These are phyloP conservation scores for Cercis canadensis DNA, from an alignment of 306 rosid species.

Conservation along the genomic window DNA sequence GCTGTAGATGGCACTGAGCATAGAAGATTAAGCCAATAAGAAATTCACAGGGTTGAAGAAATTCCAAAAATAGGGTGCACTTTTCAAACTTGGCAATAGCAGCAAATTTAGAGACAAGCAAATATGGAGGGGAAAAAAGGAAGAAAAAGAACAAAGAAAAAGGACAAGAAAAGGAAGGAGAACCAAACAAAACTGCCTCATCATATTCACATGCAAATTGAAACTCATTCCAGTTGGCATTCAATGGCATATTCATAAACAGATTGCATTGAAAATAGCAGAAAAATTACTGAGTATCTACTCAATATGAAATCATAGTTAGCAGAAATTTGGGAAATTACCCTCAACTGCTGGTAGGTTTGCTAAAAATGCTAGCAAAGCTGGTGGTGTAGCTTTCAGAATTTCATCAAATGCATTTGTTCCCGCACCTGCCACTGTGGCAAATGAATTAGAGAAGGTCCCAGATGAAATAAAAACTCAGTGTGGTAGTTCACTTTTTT, in stretches of 20 bases:
- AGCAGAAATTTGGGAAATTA: constrained; percentile 40
- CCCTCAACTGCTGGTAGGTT: constrained; percentile 93
- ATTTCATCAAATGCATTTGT: constrained; percentile 83
- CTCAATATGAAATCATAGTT: constrained; percentile 8
- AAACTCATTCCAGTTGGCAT: constrained; percentile 15
- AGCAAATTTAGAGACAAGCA: constrained; percentile 5
- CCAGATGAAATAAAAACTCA: constrained; percentile 42
- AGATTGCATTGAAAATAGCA: constrained; percentile 9
- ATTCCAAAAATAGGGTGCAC: not conserved
- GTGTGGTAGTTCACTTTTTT: constrained; percentile 12
- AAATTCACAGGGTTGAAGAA: too few species aligned
- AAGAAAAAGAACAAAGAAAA: not conserved
- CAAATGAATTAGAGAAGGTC: constrained; percentile 45
- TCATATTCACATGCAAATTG: constrained; percentile 5
- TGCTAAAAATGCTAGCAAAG: constrained; percentile 80
- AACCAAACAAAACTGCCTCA: constrained; percentile 7
- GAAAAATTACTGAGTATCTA: not conserved
- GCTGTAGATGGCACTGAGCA: constrained; percentile 19
- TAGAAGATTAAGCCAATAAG: constrained; percentile 19
- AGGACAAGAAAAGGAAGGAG: not conserved
- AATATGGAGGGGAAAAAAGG: not conserved
- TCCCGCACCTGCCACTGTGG: constrained; percentile 56
- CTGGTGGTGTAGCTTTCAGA: constrained; percentile 83
- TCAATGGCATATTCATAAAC: not conserved
- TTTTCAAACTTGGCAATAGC: constrained; percentile 1